Base-by-base conservation (phyloP, 164 flowering plant species). In the Magnolia kwangsiensis region DNA sequence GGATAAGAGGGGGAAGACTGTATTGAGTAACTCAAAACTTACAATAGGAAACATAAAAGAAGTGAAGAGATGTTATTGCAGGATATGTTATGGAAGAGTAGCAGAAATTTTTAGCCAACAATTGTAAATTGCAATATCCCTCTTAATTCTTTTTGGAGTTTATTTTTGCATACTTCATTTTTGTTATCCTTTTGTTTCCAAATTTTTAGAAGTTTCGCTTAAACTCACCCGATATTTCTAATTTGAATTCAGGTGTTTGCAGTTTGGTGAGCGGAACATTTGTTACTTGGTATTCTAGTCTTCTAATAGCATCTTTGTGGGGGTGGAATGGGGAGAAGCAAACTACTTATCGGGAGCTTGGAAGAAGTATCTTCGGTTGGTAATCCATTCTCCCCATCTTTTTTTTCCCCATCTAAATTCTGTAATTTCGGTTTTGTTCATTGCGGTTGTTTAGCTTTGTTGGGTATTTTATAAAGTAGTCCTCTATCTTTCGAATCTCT, bases 201-300 rank as follows among this genome's bases (percentile, higher is more conserved):
- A 67, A 11, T 23, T 19, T 23, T 67, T 67, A 11, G 49, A 27
- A 11, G 5, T 37, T 13, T 7, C 9, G 4, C 51, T 13, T 37
- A 18, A 51, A 72, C 37, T 72, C n/a, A 72, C 51, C 51, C 23
- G 0, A 20, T 24, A 69, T n/a, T n/a, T 64, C 51, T 23, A 58
- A 9, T 5, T 72, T 75, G 20, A 3, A 13, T 75, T 71, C 81
- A 88, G 91, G 92, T 68, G 89, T 86, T 19, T 77, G 69, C 23
- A 83, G 88, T 80, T 80, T 89, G 83, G 89, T 89, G 71, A 67
- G 74, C 50, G 91, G 76, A 72, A 88, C 89, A 23, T 69, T 87
- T 50, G 84, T 88, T 21, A 88, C 92, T 31, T 85, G 89, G 90
- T 89, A 88, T 71, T 88, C 92, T 51, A 89, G 90, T 65, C 69